Base-by-base conservation (phyloP, 257 asterid genomes). In the Nicotiana tabacum region DNA sequence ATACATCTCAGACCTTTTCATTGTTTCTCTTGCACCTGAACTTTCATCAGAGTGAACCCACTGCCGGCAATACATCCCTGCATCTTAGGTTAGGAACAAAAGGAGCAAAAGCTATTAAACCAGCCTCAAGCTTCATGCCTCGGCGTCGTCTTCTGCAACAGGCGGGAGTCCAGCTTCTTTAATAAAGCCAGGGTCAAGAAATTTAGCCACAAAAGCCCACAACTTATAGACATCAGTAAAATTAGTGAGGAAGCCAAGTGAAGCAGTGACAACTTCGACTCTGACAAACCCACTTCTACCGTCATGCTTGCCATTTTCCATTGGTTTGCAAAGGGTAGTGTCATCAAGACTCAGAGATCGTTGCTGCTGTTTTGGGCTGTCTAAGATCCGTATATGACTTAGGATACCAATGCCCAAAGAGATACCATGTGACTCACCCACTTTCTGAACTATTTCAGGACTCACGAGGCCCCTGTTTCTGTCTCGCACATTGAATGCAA, bases 201-300 rank as follows among this genome's bases (percentile, higher is more conserved):
- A 96, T 72, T 89, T 94, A 1, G 98, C 98, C 83, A 95, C 97
- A 55, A 96, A 96, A 13, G 95, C 97, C 99, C 98, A 96, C 90
- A 96, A 85, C 85, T 94, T 95, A 37, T 92, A 96, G n/a, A 94
- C 99, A 83, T 96, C 99, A 27, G 91, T 98, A 62, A 96, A 96
- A 87, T 96, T 92, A 11, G 94, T 90, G 87, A 96, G 82, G 80
- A 96, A 96, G 56, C 98, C 92, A 64, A 96, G 97, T 15, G 98
- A 96, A 79, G 99, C 99, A 66, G 99, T 96, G 67, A 96, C 97
- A 62, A 96, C 99, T 84, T 96, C 99, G 6, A 94, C 98, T 82
- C 97, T 89, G 64, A 96, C 89, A 88, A 90, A 94, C 46, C 98
- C 99, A 70, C 92, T 89, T 86, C 92, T 91, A 65, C 93, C 89